These are phyloP conservation scores for Daldinia decipiens DNA, from an alignment of 495 filamentous ascomycete species.

Conservation along the genomic window DNA sequence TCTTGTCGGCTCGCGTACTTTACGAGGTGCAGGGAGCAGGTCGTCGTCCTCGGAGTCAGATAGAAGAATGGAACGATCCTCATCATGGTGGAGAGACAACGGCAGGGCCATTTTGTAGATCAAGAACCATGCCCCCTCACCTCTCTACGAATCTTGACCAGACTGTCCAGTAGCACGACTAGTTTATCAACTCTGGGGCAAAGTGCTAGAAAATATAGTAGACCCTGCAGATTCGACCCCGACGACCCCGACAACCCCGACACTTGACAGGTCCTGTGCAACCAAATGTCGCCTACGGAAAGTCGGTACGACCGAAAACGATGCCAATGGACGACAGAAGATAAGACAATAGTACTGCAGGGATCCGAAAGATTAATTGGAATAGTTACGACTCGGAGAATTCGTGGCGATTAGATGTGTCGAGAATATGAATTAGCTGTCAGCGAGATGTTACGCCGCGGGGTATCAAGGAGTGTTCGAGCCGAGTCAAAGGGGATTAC, in stretches of 20 bases:
- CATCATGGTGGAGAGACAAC: slow-evolving; percentile 47
- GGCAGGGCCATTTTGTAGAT: slow-evolving; percentile 45
- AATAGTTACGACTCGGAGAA: slow-evolving; percentile 28
- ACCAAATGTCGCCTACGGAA: slow-evolving; percentile 22
- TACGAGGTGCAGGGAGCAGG: slow-evolving; percentile 41
- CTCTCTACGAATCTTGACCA: slow-evolving; percentile 31
- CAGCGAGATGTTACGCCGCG: slow-evolving; percentile 14
- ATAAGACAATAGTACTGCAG: slow-evolving; percentile 40
- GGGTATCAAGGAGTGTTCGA: slow-evolving; percentile 33
- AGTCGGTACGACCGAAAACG: slow-evolving; percentile 21
- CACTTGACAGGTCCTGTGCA: slow-evolving; percentile 35
- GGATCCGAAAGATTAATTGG: slow-evolving; percentile 39
- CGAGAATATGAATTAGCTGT: slow-evolving; percentile 13
- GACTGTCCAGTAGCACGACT: slow-evolving; percentile 24
- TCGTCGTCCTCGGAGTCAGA: slow-evolving; percentile 49
- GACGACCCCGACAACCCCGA: no score
- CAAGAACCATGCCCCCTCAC: slow-evolving; percentile 30
- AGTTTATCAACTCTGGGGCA: slow-evolving; percentile 21
- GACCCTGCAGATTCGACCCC: slow-evolving; percentile 18
- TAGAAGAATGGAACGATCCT: slow-evolving; percentile 47
- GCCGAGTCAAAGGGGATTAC: slow-evolving; percentile 29
- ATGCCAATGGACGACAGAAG: slow-evolving; percentile 26
- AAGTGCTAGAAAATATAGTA: slow-evolving; percentile 21
- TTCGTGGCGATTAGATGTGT: slow-evolving; percentile 23
- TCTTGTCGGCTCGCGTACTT: slow-evolving; percentile 20